Percentiles rank a stretch among this genome's conserved stretches.
Conservation (phyloP, 202 grass and related monocot genomes). For the Miscanthus sacchariflorus region DNA sequence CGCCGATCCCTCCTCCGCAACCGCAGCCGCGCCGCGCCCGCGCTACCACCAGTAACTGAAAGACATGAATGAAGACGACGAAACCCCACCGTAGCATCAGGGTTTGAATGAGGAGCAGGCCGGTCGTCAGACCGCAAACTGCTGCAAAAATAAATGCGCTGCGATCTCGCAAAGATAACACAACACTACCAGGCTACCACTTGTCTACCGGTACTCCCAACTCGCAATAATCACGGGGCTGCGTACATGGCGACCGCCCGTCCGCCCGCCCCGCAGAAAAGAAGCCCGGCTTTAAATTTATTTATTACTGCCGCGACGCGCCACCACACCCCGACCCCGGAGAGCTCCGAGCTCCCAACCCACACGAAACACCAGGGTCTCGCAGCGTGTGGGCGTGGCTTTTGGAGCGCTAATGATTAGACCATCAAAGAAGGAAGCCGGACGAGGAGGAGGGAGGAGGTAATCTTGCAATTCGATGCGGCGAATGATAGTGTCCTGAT, state of each 20-base stretch:
- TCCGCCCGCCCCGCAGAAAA: constrained; percentile 8
- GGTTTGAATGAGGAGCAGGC: constrained; percentile 25
- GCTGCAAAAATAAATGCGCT: constrained; percentile 28
- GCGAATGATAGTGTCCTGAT: not conserved
- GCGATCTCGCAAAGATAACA: not conserved
- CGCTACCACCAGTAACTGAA: constrained; percentile 29
- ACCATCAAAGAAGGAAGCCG: not conserved
- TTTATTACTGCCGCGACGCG: constrained; percentile 3
- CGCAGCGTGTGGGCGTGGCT: constrained; percentile 10
- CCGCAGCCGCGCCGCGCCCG: not conserved
- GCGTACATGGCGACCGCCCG: constrained; percentile 20
- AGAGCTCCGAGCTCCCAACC: not conserved
- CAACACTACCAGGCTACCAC: not conserved
- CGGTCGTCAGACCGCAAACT: constrained; percentile 26
- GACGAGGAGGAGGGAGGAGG: not conserved
- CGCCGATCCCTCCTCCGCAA: not conserved
- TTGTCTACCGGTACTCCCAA: not conserved
- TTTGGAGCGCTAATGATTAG: constrained; percentile 54
- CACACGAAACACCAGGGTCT: not conserved
- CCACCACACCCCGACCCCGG: not conserved
- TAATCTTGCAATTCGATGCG: constrained; percentile 16
- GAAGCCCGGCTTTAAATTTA: not conserved
- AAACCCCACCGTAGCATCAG: constrained; percentile 24
- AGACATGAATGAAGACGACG: not conserved
- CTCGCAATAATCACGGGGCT: constrained; percentile 22